Conservation (phyloP, 2,329 filamentous ascomycete genomes). For the Fonsecaea pugnacius region DNA sequence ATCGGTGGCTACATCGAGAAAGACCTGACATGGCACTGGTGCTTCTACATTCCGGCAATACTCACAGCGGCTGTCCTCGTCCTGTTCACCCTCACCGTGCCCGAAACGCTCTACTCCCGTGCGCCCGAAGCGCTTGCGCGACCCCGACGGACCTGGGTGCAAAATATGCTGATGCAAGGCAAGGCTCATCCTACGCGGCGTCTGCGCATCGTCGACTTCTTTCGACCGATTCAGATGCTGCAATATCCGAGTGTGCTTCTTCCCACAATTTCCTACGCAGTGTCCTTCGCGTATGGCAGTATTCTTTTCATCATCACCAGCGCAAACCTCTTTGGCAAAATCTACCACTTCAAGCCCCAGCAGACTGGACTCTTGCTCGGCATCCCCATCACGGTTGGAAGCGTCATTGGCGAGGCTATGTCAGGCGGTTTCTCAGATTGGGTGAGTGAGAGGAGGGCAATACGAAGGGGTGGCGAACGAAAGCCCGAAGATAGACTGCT, state of each 20-base stretch:
- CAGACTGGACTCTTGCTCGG: constrained; percentile 15
- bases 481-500: constrained; percentile 12
- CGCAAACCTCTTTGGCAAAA: not conserved
- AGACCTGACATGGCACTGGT: constrained; percentile 14
- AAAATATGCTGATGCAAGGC: not conserved
- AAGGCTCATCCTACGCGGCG: constrained; percentile 7
- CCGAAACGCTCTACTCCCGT: constrained; percentile 11
- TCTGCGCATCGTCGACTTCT: constrained; percentile 3
- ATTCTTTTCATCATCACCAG: constrained; percentile 7
- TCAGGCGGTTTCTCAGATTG: constrained; percentile 7
- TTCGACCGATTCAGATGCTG: constrained; percentile 9
- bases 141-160: not conserved
- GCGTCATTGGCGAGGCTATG: constrained; percentile 11
- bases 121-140: constrained; percentile 4
- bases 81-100: not conserved
- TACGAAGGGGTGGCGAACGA: constrained; percentile 4
- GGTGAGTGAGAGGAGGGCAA: constrained; percentile 7
- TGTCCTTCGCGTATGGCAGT: constrained; percentile 11
- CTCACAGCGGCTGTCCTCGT: constrained; percentile 3
- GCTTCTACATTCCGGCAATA: constrained; percentile 7
- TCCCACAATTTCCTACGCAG: constrained; percentile 10
- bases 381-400: constrained; percentile 7
- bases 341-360: constrained; percentile 7
- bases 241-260: constrained; percentile 10
- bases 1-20: constrained; percentile 10